Evolutionary conservation across 768 basidiomycete genomes (phyloP).

Genomic region (Macrolepiota dolichaula): DNA sequence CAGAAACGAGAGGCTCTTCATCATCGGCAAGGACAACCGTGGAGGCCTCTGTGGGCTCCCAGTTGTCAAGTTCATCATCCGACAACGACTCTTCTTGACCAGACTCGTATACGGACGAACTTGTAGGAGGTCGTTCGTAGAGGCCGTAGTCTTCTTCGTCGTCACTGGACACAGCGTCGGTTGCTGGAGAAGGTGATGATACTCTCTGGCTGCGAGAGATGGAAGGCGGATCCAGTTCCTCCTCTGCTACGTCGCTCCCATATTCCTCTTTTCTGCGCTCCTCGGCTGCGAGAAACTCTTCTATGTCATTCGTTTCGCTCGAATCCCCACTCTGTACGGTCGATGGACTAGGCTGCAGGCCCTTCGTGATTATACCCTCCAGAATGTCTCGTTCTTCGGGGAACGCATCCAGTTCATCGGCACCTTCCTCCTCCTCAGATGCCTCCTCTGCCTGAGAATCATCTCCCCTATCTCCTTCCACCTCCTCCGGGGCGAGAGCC

Average conservation of each 20-base stretch:
- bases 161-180: conserved; percentile 1
- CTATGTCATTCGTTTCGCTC: conserved; percentile 58
- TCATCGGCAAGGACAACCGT: conserved; percentile 28
- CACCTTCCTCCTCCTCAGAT: conserved; percentile 50
- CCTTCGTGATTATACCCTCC: conserved; percentile 27
- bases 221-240: conserved; percentile 15
- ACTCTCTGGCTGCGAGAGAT: conserved; percentile 15
- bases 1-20: conserved; percentile 2
- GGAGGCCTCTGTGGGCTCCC: conserved; percentile 38
- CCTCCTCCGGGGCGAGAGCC: conserved; percentile 38
- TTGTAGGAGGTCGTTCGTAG: background rate
- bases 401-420: conserved; percentile 59
- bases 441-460: conserved; percentile 54
- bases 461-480: conserved; percentile 40
- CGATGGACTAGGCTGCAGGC: conserved; percentile 21
- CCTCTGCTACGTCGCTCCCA: conserved; percentile 45
- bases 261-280: conserved; percentile 42
- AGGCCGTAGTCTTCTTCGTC: conserved; percentile 6
- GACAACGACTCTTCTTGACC: conserved; percentile 18
- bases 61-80: conserved; percentile 44
- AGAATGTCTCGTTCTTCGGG: conserved; percentile 26
- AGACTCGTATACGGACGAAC: conserved; percentile 4
- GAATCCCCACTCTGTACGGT: conserved; percentile 11
- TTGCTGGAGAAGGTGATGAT: background rate
- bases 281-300: conserved; percentile 68